Evolutionary conservation across 768 basidiomycete genomes (phyloP).

Genomic region (Boletus edulis): DNA sequence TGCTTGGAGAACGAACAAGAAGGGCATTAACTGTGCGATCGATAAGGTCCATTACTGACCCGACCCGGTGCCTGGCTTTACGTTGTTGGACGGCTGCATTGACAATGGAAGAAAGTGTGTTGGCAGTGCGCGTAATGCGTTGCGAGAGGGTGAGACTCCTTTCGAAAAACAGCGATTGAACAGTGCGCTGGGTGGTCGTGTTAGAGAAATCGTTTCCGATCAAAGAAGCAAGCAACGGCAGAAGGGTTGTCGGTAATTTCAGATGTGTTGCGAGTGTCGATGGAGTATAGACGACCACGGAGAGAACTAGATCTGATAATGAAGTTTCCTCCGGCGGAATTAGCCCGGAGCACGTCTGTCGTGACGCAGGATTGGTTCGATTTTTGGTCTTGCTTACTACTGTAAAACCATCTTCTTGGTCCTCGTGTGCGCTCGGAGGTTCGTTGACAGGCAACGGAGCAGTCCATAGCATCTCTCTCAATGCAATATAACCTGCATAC

Average conservation of each 20-base stretch:
- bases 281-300: conserved; percentile 61
- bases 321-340: conserved; percentile 49
- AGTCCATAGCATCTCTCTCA: conserved; percentile 75
- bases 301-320: conserved; percentile 45
- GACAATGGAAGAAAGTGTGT: conserved; percentile 53
- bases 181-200: conserved; percentile 41
- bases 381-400: conserved; percentile 54
- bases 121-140: conserved; percentile 65
- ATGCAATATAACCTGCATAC: conserved; percentile 74
- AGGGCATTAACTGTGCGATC: conserved; percentile 62
- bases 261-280: conserved; percentile 59
- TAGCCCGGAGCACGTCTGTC: conserved; percentile 30
- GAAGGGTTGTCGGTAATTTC: conserved; percentile 62
- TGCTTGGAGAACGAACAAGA: conserved; percentile 45
- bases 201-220: conserved; percentile 80
- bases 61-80: conserved; percentile 54
- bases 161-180: conserved; percentile 69
- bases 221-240: conserved; percentile 75
- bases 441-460: conserved; percentile 25
- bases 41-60: conserved; percentile 76
- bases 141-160: conserved; percentile 52
- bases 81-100: conserved; percentile 47
- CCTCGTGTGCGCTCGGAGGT: conserved; percentile 21
- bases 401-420: conserved; percentile 54
- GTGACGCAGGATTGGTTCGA: conserved; percentile 34